A percentile compares a stretch with the other conserved stretches of the same genome.
phyloP scores from a whole-genome alignment of 805 yeast species.

The Tetrapisispora taiwanensis region DNA sequence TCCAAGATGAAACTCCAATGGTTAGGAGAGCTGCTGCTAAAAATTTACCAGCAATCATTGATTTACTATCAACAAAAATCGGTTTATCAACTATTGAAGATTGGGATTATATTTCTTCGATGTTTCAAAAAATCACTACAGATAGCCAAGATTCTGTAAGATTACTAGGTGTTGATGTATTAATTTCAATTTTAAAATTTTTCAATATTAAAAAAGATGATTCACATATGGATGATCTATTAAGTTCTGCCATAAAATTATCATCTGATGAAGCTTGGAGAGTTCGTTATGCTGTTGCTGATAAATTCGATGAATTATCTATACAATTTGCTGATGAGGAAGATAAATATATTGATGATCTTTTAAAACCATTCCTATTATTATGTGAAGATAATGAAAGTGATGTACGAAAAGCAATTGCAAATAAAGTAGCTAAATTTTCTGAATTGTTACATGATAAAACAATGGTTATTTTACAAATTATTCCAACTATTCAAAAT shows the following conservation, averaged over 20 bases:
- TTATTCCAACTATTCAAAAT: constrained; percentile 74
- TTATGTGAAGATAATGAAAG: constrained; percentile 90
- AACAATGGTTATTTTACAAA: constrained; percentile 45
- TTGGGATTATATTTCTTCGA: constrained; percentile 68
- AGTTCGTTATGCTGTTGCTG: constrained; percentile 97
- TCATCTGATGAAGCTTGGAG: constrained; percentile 93
- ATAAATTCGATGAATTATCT: constrained; percentile 70
- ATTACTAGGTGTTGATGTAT: constrained; percentile 76
- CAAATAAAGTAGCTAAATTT: constrained; percentile 80
- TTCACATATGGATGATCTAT: constrained; percentile 52
- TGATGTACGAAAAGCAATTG: constrained; percentile 90
- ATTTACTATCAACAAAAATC: constrained; percentile 42
- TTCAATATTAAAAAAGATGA: constrained; percentile 49
- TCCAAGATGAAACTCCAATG: constrained; percentile 93
- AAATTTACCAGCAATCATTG: constrained; percentile 65
- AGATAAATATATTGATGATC: constrained; percentile 37
- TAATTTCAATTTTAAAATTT: constrained; percentile 68
- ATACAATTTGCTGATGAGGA: constrained; percentile 48
- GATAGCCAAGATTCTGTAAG: constrained; percentile 95
- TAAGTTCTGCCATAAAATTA: constrained; percentile 56
- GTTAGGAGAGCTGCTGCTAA: constrained; percentile 91
- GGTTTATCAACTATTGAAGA: constrained; percentile 44
- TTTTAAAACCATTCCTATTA: constrained; percentile 52
- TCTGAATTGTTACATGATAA: constrained; percentile 39
- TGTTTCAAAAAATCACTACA: constrained; percentile 66